Evolutionary conservation across 2,329 filamentous ascomycete genomes (phyloP).

Genomic region (Annulohypoxylon truncatum): DNA sequence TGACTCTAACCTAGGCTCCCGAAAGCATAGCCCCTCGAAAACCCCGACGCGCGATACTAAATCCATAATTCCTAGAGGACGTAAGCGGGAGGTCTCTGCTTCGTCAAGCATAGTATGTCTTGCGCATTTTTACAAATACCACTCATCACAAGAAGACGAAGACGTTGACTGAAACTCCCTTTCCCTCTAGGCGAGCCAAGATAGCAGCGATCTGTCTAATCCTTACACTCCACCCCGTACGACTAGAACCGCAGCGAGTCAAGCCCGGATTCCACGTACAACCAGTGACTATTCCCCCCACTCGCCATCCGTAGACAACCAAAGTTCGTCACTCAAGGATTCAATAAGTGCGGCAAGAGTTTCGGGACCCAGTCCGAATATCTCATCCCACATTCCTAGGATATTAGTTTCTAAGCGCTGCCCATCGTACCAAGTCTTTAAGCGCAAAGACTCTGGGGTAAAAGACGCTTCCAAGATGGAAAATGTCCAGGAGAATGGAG

Average conservation of each 20-base stretch:
- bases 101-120: slow-evolving; percentile 38
- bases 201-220: slow-evolving; percentile 36
- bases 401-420: slow-evolving; percentile 6
- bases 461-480: slow-evolving; percentile 31
- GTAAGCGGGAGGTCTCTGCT: slow-evolving; percentile 16
- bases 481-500: slow-evolving; percentile 24
- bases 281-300: slow-evolving; percentile 17
- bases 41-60: slow-evolving; percentile 20
- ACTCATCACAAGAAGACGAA: not conserved
- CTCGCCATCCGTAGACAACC: slow-evolving; percentile 9
- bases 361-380: slow-evolving; percentile 12
- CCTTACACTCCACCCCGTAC: slow-evolving; percentile 25
- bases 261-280: slow-evolving; percentile 23
- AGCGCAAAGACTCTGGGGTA: slow-evolving; percentile 11
- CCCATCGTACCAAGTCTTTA: slow-evolving; percentile 24
- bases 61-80: slow-evolving; percentile 11
- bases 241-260: slow-evolving; percentile 3
- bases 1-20: slow-evolving; percentile 34
- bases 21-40: slow-evolving; percentile 33
- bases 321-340: slow-evolving; percentile 19
- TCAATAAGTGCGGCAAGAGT: slow-evolving; percentile 25
- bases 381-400: slow-evolving; percentile 35
- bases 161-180: slow-evolving; percentile 7
- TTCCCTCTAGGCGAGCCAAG: slow-evolving; percentile 40
- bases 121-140: not conserved